These are phyloP conservation scores for Zostera marina DNA, from an alignment of 116 monocot genomes.

Conservation along the genomic window DNA sequence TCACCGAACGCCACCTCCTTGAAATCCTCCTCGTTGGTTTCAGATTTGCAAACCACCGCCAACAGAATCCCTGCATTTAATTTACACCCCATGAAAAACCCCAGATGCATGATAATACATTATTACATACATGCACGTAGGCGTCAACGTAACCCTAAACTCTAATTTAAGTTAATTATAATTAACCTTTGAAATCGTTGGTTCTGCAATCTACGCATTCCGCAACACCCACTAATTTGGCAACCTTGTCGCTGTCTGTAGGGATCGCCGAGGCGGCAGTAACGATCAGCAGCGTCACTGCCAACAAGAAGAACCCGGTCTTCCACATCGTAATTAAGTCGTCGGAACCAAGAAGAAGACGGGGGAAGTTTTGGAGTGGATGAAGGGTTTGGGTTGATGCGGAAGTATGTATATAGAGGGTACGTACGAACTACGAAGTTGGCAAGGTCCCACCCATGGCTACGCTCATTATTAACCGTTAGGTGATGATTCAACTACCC, in stretches of 20 bases:
- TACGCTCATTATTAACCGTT: too few species aligned
- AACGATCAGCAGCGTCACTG: background rate
- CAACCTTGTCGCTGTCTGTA: background rate
- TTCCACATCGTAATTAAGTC: background rate
- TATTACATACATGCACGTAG: background rate
- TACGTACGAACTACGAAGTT: too few species aligned
- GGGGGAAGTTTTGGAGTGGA: too few species aligned
- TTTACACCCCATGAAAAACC: background rate
- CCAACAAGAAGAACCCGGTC: background rate
- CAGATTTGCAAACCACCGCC: background rate
- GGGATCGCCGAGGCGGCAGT: background rate
- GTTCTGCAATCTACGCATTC: background rate
- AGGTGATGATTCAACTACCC: too few species aligned
- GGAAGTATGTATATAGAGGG: too few species aligned
- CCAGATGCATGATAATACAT: background rate
- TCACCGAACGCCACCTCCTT: background rate
- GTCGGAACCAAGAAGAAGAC: too few species aligned
- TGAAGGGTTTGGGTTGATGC: too few species aligned
- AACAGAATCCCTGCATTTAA: background rate
- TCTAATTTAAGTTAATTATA: too few species aligned
- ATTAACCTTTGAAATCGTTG: too few species aligned
- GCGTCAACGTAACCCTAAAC: background rate
- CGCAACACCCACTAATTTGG: background rate
- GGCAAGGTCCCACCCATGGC: too few species aligned
- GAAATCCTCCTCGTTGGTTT: background rate